Evolutionary conservation across 106 monocot genomes (phyloP).

Genomic region (Dendrobium huoshanense): DNA sequence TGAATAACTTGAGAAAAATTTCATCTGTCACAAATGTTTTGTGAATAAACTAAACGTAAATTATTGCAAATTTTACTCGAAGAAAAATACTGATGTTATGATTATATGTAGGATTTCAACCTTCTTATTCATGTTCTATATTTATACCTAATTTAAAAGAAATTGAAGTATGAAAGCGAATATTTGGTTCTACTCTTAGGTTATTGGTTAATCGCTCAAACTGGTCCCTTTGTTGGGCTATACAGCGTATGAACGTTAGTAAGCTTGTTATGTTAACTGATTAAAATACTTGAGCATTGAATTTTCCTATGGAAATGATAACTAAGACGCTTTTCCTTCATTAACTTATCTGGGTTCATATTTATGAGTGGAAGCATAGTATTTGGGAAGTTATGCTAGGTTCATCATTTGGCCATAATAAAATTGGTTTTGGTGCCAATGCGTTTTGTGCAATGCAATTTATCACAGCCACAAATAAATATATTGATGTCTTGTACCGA

Average conservation of each 20-base stretch:
- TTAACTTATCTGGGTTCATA: background rate
- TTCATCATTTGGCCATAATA: background rate
- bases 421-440: background rate
- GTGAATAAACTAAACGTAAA: background rate
- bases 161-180: too few relatives aligned
- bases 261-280: background rate
- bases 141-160: too few relatives aligned
- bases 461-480: background rate
- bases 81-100: background rate
- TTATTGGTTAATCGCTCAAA: too few relatives aligned
- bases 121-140: too few relatives aligned
- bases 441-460: background rate
- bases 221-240: too few relatives aligned
- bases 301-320: background rate
- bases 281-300: background rate
- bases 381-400: background rate
- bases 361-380: background rate
- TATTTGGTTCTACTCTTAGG: too few relatives aligned
- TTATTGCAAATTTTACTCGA: background rate
- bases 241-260: too few relatives aligned
- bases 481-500: background rate
- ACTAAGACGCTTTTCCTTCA: background rate
- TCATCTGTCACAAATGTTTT: background rate
- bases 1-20: background rate
- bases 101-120: too few relatives aligned